These are phyloP conservation scores for Cutaneotrichosporon curvatum DNA, from an alignment of 1,284 basidiomycete genomes.

Conservation along the genomic window DNA sequence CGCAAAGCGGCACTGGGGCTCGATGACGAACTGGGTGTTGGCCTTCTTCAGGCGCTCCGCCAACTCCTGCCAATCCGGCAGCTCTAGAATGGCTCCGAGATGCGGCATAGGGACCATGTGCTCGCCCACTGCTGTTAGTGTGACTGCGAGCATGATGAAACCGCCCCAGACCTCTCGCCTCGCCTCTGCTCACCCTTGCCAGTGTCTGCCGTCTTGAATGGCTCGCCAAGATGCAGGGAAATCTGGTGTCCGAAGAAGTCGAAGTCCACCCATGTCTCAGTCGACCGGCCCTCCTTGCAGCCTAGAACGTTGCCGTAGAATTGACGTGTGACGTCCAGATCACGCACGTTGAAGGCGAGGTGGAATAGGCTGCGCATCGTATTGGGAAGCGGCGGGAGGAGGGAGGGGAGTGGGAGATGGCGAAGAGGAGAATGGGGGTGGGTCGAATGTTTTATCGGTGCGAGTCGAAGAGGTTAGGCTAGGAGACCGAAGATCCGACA, in stretches of 20 bases:
- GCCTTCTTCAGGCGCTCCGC: constrained; percentile 10
- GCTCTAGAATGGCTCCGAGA: constrained; percentile 16
- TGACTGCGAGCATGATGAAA: too few relatives aligned
- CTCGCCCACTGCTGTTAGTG: constrained; percentile 18
- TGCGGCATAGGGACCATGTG: constrained; percentile 21
- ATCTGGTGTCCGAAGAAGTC: constrained; percentile 22
- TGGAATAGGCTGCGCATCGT: constrained; percentile 16
- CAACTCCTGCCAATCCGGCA: constrained; percentile 13
- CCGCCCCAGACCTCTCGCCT: too few relatives aligned
- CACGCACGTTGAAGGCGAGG: constrained; percentile 18
- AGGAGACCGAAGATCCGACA: too few relatives aligned
- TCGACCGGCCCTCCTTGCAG: constrained; percentile 15
- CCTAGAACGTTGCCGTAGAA: constrained; percentile 16
- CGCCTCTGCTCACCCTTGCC: constrained; percentile 3
- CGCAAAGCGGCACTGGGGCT: constrained; percentile 18
- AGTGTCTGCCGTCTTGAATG: constrained; percentile 16
- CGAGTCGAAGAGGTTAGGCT: too few relatives aligned
- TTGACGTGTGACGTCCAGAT: constrained; percentile 9
- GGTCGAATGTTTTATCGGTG: too few relatives aligned
- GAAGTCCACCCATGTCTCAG: constrained; percentile 19
- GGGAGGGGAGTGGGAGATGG: too few relatives aligned
- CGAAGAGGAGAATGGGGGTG: too few relatives aligned
- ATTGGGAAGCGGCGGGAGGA: neutral
- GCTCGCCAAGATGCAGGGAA: constrained; percentile 17
- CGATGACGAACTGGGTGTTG: constrained; percentile 16